Conservation (phyloP, 169 alveolate genomes). For the Cryptosporidium meleagridis region DNA sequence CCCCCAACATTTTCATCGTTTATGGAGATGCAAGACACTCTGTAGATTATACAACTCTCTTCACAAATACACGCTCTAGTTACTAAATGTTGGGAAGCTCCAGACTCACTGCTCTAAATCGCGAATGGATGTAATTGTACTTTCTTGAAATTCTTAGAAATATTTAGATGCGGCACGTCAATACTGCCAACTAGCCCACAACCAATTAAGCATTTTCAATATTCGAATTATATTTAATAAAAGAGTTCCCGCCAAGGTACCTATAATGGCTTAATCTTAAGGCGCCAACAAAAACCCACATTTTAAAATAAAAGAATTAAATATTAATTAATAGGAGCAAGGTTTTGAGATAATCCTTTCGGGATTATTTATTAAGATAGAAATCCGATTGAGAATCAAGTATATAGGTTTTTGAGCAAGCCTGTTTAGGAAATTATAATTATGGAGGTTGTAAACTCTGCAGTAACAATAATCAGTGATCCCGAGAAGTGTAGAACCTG, state of each 20-base stretch:
- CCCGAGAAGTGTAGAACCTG: constrained; percentile 75
- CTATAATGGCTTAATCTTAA: neutral
- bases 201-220: neutral
- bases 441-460: constrained; percentile 74
- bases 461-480: constrained; percentile 70
- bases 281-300: constrained; percentile 26
- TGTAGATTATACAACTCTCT: neutral
- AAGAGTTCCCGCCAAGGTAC: constrained; percentile 12
- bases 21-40: too few species aligned
- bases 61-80: too few species aligned
- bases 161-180: neutral
- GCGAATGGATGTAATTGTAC: neutral
- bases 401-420: constrained; percentile 2
- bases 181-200: neutral
- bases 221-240: neutral
- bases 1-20: neutral
- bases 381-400: constrained; percentile 5
- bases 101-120: neutral
- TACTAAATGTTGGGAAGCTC: neutral
- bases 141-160: too few species aligned
- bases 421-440: neutral
- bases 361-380: constrained; percentile 9
- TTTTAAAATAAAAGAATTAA: neutral
- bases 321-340: constrained; percentile 3
- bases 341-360: neutral